A percentile compares a stretch with the other conserved stretches of the same genome.
These are phyloP conservation scores for Hanseniaspora lindneri DNA, from an alignment of 805 yeast genomes.

Conservation along the genomic window DNA sequence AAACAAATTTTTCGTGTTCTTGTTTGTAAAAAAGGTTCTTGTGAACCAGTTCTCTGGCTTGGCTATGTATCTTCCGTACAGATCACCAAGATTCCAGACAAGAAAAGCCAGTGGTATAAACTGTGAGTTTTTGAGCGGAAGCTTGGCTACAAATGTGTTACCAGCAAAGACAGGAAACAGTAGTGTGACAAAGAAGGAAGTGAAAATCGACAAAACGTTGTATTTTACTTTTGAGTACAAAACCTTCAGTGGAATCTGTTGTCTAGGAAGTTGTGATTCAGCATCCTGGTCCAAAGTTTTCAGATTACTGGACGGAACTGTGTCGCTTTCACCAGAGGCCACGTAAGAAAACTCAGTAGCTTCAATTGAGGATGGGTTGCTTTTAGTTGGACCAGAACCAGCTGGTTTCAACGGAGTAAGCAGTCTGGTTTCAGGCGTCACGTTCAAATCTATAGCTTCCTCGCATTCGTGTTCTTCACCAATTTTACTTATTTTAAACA, in stretches of 20 bases:
- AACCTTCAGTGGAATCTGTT: conserved; percentile 46
- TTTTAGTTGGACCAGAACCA: conserved; percentile 1
- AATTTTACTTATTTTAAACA: conserved; percentile 23
- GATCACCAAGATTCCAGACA: conserved; percentile 83
- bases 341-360: too few species aligned
- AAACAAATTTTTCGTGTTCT: conserved; percentile 31
- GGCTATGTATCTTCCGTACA: conserved; percentile 64
- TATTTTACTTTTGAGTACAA: conserved; percentile 52
- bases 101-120: conserved; percentile 69
- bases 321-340: too few species aligned
- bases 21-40: conserved; percentile 22
- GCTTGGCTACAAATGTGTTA: conserved; percentile 38
- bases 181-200: conserved; percentile 62
- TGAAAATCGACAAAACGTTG: conserved; percentile 58
- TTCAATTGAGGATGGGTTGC: too few species aligned
- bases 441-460: neutral
- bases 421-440: neutral
- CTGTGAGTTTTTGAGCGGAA: conserved; percentile 29
- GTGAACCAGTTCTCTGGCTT: conserved; percentile 22
- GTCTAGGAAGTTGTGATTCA: too few species aligned
- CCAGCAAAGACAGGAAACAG: conserved; percentile 87
- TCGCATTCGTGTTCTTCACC: conserved; percentile 15
- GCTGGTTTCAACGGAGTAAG: neutral
- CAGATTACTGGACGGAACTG: too few species aligned
- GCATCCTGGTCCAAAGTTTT: too few species aligned